Base-by-base conservation (phyloP, 1,139 yeast genomes). In the Candida pseudoviswanathii region DNA sequence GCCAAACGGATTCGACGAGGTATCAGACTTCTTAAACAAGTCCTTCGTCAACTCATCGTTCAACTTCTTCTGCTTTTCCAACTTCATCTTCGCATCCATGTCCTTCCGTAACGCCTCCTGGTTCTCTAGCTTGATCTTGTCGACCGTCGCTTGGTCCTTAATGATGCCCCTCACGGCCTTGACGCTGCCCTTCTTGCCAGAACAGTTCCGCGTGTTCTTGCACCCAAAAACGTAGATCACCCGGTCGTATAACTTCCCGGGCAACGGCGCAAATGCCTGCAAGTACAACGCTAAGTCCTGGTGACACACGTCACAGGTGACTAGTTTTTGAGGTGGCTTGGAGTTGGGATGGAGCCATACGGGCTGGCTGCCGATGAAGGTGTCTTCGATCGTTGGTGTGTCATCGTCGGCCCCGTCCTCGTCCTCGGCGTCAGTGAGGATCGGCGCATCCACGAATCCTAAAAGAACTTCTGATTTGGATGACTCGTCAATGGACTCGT, bases 201-300 rank as follows among this genome's bases (percentile, higher is more conserved):
- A 78, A 63, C 98, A 94, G 7, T 55, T 57, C 2, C 56, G 59
- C 0, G 84, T 70, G 46, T 82, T 77, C 43, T 77, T 71, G 68
- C 99, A 94, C 1, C 84, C 84, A 66, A 92, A 87, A 0, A 92
- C 77, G 62, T 94, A 94, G 27, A 94, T 66, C 9, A 84, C 84
- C 50, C 99, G 78, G 59, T 91, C 97, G 62, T 91, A 89, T 45
- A 80, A 69, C n/a, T 84, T 77, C 36, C 78, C 80, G 29, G 84
- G 89, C 43, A 89, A 65, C 1, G 96, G 95, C 1, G 96, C 86
- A 66, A 78, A 86, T 1, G 94, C 86, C 65, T 94, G 98, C 2
- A 85, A 68, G 37, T 91, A 70, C 45, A 92, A 68, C 6, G 89
- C 83, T 86, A 90, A 75, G 31, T 76, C 70, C 9, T 71, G 65